These are phyloP conservation scores for Gnomoniopsis sp. DNA, from an alignment of 2,329 filamentous ascomycete species.

Conservation along the genomic window DNA sequence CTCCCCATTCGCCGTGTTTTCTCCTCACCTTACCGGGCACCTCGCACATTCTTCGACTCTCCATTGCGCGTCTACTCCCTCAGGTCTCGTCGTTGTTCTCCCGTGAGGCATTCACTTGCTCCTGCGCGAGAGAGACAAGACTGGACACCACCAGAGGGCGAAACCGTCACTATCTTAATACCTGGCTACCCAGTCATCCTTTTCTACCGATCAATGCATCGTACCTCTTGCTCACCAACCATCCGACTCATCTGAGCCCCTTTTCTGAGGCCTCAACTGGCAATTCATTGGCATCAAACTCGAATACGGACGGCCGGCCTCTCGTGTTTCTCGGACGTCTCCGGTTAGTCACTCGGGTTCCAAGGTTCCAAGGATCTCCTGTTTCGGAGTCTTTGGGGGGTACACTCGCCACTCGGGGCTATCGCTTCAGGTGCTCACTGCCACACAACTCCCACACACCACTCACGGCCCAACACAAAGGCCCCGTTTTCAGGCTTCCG, in stretches of 20 bases:
- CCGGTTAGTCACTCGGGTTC: constrained; percentile 14
- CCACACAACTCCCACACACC: constrained; percentile 4
- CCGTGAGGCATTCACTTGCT: constrained; percentile 36
- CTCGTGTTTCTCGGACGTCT: background rate
- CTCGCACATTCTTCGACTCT: constrained; percentile 2
- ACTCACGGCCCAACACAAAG: constrained; percentile 21
- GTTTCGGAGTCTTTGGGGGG: constrained; percentile 11
- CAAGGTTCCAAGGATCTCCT: constrained; percentile 11
- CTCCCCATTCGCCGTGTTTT: constrained; percentile 15
- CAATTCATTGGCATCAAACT: constrained; percentile 1
- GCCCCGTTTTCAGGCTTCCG: constrained; percentile 29
- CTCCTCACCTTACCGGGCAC: too few relatives aligned
- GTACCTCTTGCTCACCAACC: background rate
- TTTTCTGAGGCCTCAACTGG: background rate
- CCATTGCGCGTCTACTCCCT: background rate
- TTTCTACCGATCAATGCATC: background rate
- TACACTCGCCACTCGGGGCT: background rate
- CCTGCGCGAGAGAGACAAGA: constrained; percentile 29
- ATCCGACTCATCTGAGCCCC: background rate
- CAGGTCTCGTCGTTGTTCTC: constrained; percentile 12
- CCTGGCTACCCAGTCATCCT: background rate
- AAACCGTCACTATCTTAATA: constrained; percentile 3
- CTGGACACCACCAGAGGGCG: constrained; percentile 14
- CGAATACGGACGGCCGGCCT: constrained; percentile 1
- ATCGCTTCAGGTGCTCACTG: constrained; percentile 1